A percentile compares a stretch with the other conserved stretches of the same genome.
phyloP scores from a whole-genome alignment of 495 filamentous ascomycete species.

The Penicillium simplicissimum region DNA sequence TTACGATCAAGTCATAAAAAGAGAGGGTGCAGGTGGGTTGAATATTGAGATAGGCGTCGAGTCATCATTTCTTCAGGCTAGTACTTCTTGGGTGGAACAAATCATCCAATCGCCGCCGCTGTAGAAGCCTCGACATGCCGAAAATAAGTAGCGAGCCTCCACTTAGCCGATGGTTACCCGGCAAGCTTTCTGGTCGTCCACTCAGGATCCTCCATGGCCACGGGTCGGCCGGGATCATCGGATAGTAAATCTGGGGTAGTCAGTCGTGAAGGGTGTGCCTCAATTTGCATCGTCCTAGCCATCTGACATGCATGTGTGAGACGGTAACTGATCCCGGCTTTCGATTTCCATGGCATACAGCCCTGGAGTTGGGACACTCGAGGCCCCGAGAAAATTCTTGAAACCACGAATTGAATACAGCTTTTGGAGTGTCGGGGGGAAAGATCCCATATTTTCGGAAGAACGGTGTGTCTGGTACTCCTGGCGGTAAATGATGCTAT shows the following conservation, averaged over 20 bases:
- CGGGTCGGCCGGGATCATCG: conserved; percentile 15
- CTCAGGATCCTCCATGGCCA: neutral
- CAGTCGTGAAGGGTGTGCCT: neutral
- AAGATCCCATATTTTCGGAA: no score
- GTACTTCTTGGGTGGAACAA: conserved; percentile 3
- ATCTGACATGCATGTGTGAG: no score
- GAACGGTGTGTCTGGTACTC: no score
- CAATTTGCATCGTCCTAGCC: neutral
- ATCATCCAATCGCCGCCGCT: conserved; percentile 16
- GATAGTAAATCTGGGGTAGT: conserved; percentile 13
- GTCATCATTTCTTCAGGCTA: neutral
- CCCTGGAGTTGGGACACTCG: no score
- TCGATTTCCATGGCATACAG: no score
- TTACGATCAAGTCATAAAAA: neutral
- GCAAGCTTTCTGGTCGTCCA: conserved; percentile 4
- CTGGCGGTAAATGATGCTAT: no score
- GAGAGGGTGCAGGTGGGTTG: neutral
- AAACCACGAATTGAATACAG: no score
- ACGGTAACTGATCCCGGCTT: no score
- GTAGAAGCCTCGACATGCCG: conserved; percentile 22
- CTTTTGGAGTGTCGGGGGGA: no score
- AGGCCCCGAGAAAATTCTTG: no score
- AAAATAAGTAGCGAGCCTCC: conserved; percentile 18
- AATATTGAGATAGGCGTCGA: neutral
- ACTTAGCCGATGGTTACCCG: conserved; percentile 28